Percentiles rank a stretch among this genome's conserved stretches.
Evolutionary conservation across 805 yeast genomes (phyloP).

Genomic region (Nakazawaea anatomiae): DNA sequence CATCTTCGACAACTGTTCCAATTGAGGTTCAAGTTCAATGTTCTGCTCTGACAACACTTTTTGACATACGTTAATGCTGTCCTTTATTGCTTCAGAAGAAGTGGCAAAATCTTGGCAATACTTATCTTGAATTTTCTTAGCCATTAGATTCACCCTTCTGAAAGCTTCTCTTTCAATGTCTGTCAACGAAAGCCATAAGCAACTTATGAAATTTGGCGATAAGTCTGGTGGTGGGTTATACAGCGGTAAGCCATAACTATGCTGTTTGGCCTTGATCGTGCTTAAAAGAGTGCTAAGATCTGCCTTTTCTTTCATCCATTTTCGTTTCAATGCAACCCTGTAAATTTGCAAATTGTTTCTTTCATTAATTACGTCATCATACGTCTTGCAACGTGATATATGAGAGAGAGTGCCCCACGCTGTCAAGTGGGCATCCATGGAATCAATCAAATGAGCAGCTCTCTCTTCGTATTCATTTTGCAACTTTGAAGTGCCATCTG

Average conservation of each 20-base stretch:
- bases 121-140: slow-evolving; percentile 25
- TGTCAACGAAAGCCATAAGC: slow-evolving; percentile 24
- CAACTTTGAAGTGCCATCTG: slow-evolving; percentile 22
- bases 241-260: slow-evolving; percentile 25
- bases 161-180: slow-evolving; percentile 26
- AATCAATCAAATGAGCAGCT: slow-evolving; percentile 19
- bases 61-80: slow-evolving; percentile 20
- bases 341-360: slow-evolving; percentile 19
- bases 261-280: slow-evolving; percentile 29
- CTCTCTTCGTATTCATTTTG: slow-evolving; percentile 26
- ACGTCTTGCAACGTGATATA: slow-evolving; percentile 18
- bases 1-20: slow-evolving; percentile 25
- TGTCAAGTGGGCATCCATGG: slow-evolving; percentile 14
- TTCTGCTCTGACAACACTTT: slow-evolving; percentile 20
- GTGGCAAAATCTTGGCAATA: slow-evolving; percentile 25
- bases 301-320: slow-evolving; percentile 31
- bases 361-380: slow-evolving; percentile 20
- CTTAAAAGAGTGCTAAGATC: slow-evolving; percentile 27
- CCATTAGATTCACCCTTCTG: slow-evolving; percentile 22
- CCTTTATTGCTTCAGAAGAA: slow-evolving; percentile 24
- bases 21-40: slow-evolving; percentile 32
- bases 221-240: slow-evolving; percentile 28
- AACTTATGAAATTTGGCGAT: slow-evolving; percentile 21
- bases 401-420: slow-evolving; percentile 19
- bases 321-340: slow-evolving; percentile 23